Evolutionary conservation across 768 basidiomycete genomes (phyloP), one percentile per base, ranked within the genome.

Genomic region (Boletus vermiculosoides): DNA sequence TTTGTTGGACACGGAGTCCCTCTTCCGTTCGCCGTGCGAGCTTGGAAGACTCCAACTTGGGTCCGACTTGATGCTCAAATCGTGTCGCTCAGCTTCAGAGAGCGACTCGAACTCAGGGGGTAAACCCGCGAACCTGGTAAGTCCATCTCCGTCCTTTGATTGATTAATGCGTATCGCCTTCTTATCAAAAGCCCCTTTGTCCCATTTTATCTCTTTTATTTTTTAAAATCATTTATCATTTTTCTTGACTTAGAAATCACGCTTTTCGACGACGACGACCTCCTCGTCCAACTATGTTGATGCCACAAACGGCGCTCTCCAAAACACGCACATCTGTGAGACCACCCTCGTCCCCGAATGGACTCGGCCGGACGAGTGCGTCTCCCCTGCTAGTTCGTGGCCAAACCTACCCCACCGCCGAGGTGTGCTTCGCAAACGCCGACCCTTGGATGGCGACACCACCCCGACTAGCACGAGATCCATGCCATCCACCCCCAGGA

Each of bases 191-290:
- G n/a, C 18, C 20, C 15, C 4, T 11, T 31, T 48, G 8, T 37
- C 31, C 25, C 34, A 22, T 53, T 30, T 40, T 37, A 20, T 49
- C 5, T n/a, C 2, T 6, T 45, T 37, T 31, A 23, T 12, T 16
- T 16, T 36, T 1, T 5, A 36, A 40, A 40, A 23, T 41, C 31
- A 4, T 45, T 61, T 16, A 41, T 44, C 28, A 40, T 15, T 28
- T 39, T 11, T 20, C 37, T 31, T 25, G n/a, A 16, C 48, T 13
- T 46, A 74, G 74, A 61, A 45, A 42, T 74, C 74, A 10, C 74
- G 70, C 18, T 76, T 76, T 53, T 74, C 74, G 31, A 62, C 63
- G 25, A 71, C 73, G 33, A 74, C 73, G 6, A 69, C 66, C 0
- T 69, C 74, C 5, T 73, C 73, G 3, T 75, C 73, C 34, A 63